These are phyloP conservation scores for Lentinula aciculospora DNA, from an alignment of 768 basidiomycete genomes.

Conservation along the genomic window DNA sequence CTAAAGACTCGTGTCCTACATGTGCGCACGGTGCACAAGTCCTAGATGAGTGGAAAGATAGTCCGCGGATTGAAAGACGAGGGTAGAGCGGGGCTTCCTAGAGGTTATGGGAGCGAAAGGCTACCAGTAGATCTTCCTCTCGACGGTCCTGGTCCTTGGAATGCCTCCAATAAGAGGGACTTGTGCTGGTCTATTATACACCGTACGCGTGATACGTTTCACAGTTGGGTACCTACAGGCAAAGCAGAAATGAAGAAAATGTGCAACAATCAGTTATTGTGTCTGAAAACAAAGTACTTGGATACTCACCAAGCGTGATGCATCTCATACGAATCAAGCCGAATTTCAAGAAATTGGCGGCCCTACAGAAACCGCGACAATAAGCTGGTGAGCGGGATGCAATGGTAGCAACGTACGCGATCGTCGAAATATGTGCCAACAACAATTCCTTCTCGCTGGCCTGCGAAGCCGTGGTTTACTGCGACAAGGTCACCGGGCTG, in stretches of 20 bases:
- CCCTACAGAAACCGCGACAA: constrained; percentile 40
- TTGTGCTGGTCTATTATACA: constrained; percentile 44
- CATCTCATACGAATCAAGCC: constrained; percentile 63
- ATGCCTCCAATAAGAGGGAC: constrained; percentile 21
- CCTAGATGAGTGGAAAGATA: neutral
- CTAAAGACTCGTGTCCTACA: neutral
- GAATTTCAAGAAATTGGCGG: constrained; percentile 78
- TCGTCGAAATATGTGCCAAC: constrained; percentile 70
- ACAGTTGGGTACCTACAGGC: constrained; percentile 64
- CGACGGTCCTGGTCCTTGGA: constrained; percentile 53
- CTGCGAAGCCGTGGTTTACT: constrained; percentile 57
- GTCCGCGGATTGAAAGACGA: neutral
- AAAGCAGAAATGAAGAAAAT: neutral
- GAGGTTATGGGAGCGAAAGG: neutral
- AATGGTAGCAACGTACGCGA: constrained; percentile 39
- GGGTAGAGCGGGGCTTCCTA: neutral
- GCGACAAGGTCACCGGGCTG: constrained; percentile 77
- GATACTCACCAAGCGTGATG: constrained; percentile 58
- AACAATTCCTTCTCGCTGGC: constrained; percentile 75
- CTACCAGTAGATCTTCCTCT: constrained; percentile 74
- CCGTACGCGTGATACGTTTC: constrained; percentile 70
- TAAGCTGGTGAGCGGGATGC: neutral
- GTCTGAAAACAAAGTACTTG: neutral
- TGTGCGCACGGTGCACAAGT: neutral
- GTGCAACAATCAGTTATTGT: neutral